phyloP scores from a whole-genome alignment of 2,329 filamentous ascomycete species.

The Cordyceps tenuipes region DNA sequence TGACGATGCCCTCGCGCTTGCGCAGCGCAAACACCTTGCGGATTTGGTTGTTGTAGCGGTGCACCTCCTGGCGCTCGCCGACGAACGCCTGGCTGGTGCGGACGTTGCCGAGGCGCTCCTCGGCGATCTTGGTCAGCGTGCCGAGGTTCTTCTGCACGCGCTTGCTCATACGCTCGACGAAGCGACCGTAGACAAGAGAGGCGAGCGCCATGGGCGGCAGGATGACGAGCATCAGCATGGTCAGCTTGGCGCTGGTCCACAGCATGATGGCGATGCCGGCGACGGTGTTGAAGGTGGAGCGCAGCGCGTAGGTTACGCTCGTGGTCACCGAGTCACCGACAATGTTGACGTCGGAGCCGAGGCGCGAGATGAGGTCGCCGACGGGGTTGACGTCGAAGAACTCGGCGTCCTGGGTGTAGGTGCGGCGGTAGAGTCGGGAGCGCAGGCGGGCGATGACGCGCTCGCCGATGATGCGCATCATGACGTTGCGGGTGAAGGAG shows the following conservation, averaged over 20 bases:
- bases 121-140: constrained; percentile 89
- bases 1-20: constrained; percentile 76
- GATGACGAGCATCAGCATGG: constrained; percentile 75
- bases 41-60: constrained; percentile 85
- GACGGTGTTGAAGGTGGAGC: constrained; percentile 78
- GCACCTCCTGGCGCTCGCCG: constrained; percentile 82
- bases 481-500: constrained; percentile 89
- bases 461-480: constrained; percentile 90
- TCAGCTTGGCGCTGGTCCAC: constrained; percentile 88
- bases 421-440: constrained; percentile 85
- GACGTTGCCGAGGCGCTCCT: constrained; percentile 94
- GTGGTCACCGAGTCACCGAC: constrained; percentile 98
- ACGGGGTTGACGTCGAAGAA: constrained; percentile 98
- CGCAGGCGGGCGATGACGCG: constrained; percentile 84
- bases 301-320: constrained; percentile 88
- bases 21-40: constrained; percentile 87
- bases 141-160: constrained; percentile 92
- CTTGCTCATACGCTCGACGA: constrained; percentile 80
- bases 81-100: constrained; percentile 95
- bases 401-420: constrained; percentile 91
- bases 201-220: constrained; percentile 85
- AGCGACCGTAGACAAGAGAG: constrained; percentile 84
- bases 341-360: constrained; percentile 94
- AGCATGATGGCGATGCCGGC: constrained; percentile 90
- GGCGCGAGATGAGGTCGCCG: constrained; percentile 87